Evolutionary conservation across 2,329 filamentous ascomycete genomes (phyloP).

Genomic region (Pyrenochaeta sp.): DNA sequence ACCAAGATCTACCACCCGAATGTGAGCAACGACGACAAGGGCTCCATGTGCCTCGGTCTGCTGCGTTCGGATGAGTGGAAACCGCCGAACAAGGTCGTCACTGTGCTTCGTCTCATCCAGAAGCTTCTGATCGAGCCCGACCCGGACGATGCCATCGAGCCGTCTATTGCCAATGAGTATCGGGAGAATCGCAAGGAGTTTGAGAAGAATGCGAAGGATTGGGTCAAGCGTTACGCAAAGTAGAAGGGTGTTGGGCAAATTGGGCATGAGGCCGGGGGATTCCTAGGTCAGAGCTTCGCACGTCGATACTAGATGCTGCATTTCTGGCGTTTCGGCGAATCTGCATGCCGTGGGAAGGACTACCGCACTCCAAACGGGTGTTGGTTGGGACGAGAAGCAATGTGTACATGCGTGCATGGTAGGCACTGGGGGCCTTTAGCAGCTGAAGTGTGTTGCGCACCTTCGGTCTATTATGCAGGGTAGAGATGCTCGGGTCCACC

Average conservation of each 20-base stretch:
- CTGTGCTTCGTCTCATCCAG: conserved; percentile 79
- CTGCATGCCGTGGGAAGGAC: conserved; percentile 24
- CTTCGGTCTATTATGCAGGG: conserved; percentile 14
- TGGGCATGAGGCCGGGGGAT: conserved; percentile 6
- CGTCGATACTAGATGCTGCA: conserved; percentile 30
- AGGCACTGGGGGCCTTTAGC: conserved; percentile 14
- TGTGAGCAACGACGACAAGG: conserved; percentile 84
- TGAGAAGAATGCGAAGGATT: conserved; percentile 76
- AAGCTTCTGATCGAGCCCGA: conserved; percentile 80
- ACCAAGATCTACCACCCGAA: conserved; percentile 98
- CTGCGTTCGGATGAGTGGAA: conserved; percentile 92
- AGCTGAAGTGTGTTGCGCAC: conserved; percentile 7
- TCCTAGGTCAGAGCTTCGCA: conserved; percentile 4
- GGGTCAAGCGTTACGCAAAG: conserved; percentile 75
- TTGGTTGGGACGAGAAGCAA: conserved; percentile 19
- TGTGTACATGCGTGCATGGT: conserved; percentile 9
- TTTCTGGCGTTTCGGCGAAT: conserved; percentile 44
- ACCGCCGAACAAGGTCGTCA: conserved; percentile 77
- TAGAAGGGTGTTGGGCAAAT: conserved; percentile 20
- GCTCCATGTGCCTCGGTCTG: conserved; percentile 84
- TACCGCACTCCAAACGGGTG: too few relatives aligned
- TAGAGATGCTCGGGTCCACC: conserved; percentile 10
- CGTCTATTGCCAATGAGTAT: conserved; percentile 84
- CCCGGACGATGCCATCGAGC: conserved; percentile 88
- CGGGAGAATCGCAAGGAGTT: conserved; percentile 72